These are phyloP conservation scores for Metschnikowia orientalis DNA, from an alignment of 805 yeast genomes.

Conservation along the genomic window DNA sequence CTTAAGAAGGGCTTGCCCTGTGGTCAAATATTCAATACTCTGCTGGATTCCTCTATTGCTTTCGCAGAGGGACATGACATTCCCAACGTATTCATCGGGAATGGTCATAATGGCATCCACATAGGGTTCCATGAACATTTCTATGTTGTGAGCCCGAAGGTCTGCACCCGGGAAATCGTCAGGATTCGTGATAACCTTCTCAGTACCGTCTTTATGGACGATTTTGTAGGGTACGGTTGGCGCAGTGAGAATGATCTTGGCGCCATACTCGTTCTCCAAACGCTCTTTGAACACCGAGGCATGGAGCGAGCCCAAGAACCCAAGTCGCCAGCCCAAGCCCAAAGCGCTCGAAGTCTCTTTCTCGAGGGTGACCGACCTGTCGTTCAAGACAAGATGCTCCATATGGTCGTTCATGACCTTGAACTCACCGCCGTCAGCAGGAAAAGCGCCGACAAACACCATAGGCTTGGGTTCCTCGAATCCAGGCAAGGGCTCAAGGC, in stretches of 20 bases:
- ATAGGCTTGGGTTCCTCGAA: constrained; percentile 96
- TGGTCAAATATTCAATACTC: constrained; percentile 69
- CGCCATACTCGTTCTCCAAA: constrained; percentile 89
- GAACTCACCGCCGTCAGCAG: constrained; percentile 91
- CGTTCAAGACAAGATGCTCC: constrained; percentile 83
- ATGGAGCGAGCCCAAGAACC: constrained; percentile 90
- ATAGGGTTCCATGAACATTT: constrained; percentile 68
- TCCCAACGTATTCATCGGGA: constrained; percentile 85
- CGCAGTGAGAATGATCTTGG: constrained; percentile 84
- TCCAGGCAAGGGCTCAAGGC: constrained; percentile 80
- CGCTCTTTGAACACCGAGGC: constrained; percentile 93
- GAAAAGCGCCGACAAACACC: constrained; percentile 98
- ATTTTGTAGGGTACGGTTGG: constrained; percentile 94
- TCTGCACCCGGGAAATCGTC: constrained; percentile 79
- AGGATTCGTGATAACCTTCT: constrained; percentile 75
- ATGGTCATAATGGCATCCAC: constrained; percentile 88
- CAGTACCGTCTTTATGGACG: constrained; percentile 60
- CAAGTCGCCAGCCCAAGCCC: constrained; percentile 97
- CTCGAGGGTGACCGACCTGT: constrained; percentile 83
- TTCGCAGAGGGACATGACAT: constrained; percentile 83
- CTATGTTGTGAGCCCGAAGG: constrained; percentile 44
- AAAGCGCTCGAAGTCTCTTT: constrained; percentile 90
- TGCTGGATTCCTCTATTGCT: constrained; percentile 77
- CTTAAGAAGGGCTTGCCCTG: constrained; percentile 76
- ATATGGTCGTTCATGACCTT: constrained; percentile 85